phyloP scores from a whole-genome alignment of 805 yeast genomes.

The Schwanniomyces occidentalis region DNA sequence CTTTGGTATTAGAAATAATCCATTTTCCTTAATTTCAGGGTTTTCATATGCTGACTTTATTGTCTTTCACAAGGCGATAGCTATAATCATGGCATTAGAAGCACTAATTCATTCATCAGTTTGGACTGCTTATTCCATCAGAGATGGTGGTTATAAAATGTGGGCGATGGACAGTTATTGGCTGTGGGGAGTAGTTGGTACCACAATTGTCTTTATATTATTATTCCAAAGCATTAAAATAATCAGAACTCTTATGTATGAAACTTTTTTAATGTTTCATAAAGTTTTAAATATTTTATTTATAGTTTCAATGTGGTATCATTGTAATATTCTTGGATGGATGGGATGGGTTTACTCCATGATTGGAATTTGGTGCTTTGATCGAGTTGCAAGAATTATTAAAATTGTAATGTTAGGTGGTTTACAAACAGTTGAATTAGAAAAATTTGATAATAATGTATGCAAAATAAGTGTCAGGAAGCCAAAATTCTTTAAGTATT shows the following conservation, averaged over 20 bases:
- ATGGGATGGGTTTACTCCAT: constrained; percentile 7
- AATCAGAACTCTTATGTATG: constrained; percentile 5
- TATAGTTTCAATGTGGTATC: constrained; percentile 4
- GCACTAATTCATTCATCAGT: constrained; percentile 5
- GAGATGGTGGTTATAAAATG: constrained; percentile 1
- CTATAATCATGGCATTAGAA: constrained; percentile 2
- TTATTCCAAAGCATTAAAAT: constrained; percentile 11
- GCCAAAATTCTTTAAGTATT: constrained; percentile 2
- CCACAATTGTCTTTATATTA: constrained; percentile 11
- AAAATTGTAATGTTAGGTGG: constrained; percentile 16
- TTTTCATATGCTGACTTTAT: constrained; percentile 5
- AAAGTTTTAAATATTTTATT: constrained; percentile 4
- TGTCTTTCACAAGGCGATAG: constrained; percentile 4
- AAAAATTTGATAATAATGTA: constrained; percentile 7
- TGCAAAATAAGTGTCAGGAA: constrained; percentile 13
- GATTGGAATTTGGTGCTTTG: constrained; percentile 6
- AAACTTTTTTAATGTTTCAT: constrained; percentile 3
- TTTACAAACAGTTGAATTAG: constrained; percentile 9
- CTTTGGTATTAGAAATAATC: constrained; percentile 5
- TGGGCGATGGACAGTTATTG: constrained; percentile 4
- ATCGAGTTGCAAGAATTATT: constrained; percentile 1
- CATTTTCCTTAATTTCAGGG: background rate
- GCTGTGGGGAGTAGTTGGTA: constrained; percentile 4
- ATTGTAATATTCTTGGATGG: constrained; percentile 5
- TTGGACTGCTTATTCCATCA: constrained; percentile 5